Conservation (phyloP, 345 rosid species). For the Gossypium sturtianum region DNA sequence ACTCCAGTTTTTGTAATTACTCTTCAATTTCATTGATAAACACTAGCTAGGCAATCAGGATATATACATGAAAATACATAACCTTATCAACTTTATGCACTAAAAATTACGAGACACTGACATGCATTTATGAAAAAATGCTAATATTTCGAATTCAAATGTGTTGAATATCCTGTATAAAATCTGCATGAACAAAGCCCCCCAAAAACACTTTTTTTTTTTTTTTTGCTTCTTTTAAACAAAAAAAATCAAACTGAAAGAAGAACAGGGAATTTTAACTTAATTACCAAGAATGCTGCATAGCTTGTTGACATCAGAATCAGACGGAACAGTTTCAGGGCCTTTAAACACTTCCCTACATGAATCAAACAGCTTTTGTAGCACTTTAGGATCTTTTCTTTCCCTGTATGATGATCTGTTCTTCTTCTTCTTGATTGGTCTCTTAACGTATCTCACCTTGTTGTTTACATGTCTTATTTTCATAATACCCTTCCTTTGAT, state of each 20-base stretch:
- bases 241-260: not conserved
- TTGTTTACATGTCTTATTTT: conserved; percentile 14
- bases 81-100: not conserved
- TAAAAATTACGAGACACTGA: not conserved
- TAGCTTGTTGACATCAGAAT: conserved; percentile 34
- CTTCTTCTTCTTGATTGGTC: conserved; percentile 23
- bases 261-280: no score
- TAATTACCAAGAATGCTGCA: conserved; percentile 46
- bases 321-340: conserved; percentile 47
- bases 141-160: no score
- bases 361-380: conserved; percentile 43
- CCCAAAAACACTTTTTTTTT: not conserved
- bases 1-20: not conserved
- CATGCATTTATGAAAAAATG: not conserved
- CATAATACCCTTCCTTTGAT: conserved; percentile 23
- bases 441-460: conserved; percentile 34
- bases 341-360: conserved; percentile 54
- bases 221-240: not conserved
- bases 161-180: no score
- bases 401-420: not conserved
- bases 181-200: not conserved
- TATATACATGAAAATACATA: not conserved
- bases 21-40: not conserved
- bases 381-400: conserved; percentile 7
- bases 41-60: not conserved